Percentiles rank a stretch among this genome's conserved stretches.
These are phyloP conservation scores for Xylariaceae sp. DNA, from an alignment of 2,329 filamentous ascomycete species.

Conservation along the genomic window DNA sequence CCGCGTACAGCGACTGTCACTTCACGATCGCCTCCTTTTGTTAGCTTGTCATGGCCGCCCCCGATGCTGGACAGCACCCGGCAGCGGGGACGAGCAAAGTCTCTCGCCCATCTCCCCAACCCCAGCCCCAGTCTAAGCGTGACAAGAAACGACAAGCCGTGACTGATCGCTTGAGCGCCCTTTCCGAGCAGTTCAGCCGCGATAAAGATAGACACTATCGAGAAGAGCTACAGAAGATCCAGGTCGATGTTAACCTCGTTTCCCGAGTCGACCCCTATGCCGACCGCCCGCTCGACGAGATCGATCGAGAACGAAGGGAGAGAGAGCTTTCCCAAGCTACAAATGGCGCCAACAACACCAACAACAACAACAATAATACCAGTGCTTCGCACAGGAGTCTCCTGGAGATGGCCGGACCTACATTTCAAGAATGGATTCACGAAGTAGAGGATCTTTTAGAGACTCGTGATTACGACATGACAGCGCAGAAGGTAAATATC, in stretches of 20 bases:
- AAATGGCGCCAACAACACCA: slow-evolving; percentile 46
- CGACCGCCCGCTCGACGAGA: slow-evolving; percentile 52
- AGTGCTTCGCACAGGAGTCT: slow-evolving; percentile 56
- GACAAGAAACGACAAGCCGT: slow-evolving; percentile 89
- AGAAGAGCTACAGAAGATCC: slow-evolving; percentile 88
- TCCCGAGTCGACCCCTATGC: slow-evolving; percentile 44
- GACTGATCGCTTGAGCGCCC: slow-evolving; percentile 76
- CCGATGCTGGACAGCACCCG: slow-evolving; percentile 29
- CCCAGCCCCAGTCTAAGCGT: slow-evolving; percentile 47
- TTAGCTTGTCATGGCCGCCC: slow-evolving; percentile 28
- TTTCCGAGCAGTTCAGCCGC: slow-evolving; percentile 78
- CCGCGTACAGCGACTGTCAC: not conserved
- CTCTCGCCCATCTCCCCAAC: slow-evolving; percentile 33
- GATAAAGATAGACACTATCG: slow-evolving; percentile 86
- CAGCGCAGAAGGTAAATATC: slow-evolving; percentile 74
- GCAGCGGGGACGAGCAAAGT: slow-evolving; percentile 26
- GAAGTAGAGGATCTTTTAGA: slow-evolving; percentile 89
- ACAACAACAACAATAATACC: slow-evolving; percentile 40
- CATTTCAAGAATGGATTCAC: slow-evolving; percentile 84
- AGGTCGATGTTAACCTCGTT: slow-evolving; percentile 49
- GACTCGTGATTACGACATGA: slow-evolving; percentile 82
- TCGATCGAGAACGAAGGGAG: slow-evolving; percentile 49
- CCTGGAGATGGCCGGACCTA: slow-evolving; percentile 78
- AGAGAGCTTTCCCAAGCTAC: slow-evolving; percentile 45
- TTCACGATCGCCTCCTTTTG: not conserved